Evolutionary conservation across 1,139 yeast species (phyloP).

Genomic region (Saccharomyces hybrid): DNA sequence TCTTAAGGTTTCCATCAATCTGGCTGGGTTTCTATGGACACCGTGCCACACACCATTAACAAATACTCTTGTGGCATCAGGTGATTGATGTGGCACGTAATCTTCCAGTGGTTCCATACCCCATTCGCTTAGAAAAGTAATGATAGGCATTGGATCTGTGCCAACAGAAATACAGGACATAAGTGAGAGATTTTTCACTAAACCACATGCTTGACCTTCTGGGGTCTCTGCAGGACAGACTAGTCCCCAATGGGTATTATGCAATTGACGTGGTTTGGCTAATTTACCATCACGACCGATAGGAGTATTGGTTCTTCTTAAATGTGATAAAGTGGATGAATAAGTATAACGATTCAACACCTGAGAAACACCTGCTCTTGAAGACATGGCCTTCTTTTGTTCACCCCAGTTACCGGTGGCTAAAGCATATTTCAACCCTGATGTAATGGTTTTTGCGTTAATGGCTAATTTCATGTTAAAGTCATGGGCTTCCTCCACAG

Average conservation of each 20-base stretch:
- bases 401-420: slow-evolving; percentile 99
- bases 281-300: slow-evolving; percentile 98
- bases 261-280: slow-evolving; percentile 97
- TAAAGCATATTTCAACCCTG: slow-evolving; percentile 92
- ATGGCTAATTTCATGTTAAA: slow-evolving; percentile 94
- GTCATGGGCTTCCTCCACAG: slow-evolving; percentile 96
- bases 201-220: slow-evolving; percentile 99
- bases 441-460: slow-evolving; percentile 92
- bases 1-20: slow-evolving; percentile 83
- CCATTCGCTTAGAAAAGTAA: slow-evolving; percentile 94
- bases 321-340: slow-evolving; percentile 93
- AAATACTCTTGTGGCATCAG: slow-evolving; percentile 88
- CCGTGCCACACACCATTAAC: slow-evolving; percentile 99
- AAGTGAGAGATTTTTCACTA: slow-evolving; percentile 88
- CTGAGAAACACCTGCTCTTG: slow-evolving; percentile 99
- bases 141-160: slow-evolving; percentile 91
- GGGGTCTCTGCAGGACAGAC: slow-evolving; percentile 99
- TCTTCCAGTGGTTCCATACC: slow-evolving; percentile 98
- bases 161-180: slow-evolving; percentile 99
- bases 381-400: slow-evolving; percentile 97
- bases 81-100: slow-evolving; percentile 86
- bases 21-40: slow-evolving; percentile 92
- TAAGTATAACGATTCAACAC: slow-evolving; percentile 96
- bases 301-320: slow-evolving; percentile 97
- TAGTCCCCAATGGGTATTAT: slow-evolving; percentile 98